A percentile compares a stretch with the other conserved stretches of the same genome.
phyloP scores from a whole-genome alignment of 2,329 filamentous ascomycete genomes.

The Verticillium isaacii region DNA sequence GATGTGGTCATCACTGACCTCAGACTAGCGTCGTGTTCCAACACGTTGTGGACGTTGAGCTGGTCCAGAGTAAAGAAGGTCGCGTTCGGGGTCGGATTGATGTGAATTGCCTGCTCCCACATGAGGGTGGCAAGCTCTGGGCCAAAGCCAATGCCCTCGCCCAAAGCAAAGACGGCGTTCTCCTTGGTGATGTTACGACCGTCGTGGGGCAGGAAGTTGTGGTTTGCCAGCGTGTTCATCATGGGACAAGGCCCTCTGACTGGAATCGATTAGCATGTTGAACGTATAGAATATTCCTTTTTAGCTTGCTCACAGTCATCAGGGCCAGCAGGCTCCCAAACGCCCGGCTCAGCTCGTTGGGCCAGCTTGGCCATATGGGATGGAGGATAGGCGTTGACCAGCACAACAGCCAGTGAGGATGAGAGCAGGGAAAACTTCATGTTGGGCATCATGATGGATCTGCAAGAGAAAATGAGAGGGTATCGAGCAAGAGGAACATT shows the following conservation, averaged over 20 bases:
- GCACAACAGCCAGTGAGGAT: neutral
- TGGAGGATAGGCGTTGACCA: neutral
- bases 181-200: constrained; percentile 35
- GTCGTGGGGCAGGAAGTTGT: constrained; percentile 41
- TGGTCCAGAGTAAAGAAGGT: constrained; percentile 37
- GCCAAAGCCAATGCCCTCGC: constrained; percentile 37
- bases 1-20: constrained; percentile 19
- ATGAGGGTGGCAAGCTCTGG: constrained; percentile 30
- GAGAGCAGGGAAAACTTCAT: neutral
- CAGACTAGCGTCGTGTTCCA: constrained; percentile 45
- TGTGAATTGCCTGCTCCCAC: constrained; percentile 34
- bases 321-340: constrained; percentile 2
- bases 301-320: neutral
- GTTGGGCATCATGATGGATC: neutral
- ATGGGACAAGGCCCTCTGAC: constrained; percentile 42
- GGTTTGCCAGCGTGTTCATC: constrained; percentile 48
- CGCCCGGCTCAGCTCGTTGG: neutral
- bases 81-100: constrained; percentile 38
- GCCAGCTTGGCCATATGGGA: neutral
- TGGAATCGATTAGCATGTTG: constrained; percentile 7
- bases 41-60: constrained; percentile 39
- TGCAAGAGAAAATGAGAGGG: neutral
- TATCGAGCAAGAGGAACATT: neutral
- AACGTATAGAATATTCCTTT: accelerated
- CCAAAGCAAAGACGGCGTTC: constrained; percentile 31